Evolutionary conservation across 2,329 filamentous ascomycete genomes (phyloP).

Genomic region (Botrytis deweyae): DNA sequence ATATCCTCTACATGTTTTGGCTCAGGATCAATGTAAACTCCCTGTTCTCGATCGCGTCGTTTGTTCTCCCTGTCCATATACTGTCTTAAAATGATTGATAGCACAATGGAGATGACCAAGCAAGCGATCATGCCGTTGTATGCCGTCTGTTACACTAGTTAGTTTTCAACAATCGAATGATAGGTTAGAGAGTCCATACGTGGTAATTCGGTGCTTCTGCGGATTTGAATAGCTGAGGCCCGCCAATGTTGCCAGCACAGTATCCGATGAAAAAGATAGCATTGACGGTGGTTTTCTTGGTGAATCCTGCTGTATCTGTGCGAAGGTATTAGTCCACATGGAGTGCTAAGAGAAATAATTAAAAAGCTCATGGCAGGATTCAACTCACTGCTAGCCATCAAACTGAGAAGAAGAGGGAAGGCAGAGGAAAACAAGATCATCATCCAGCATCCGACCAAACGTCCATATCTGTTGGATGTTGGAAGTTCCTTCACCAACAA

Average conservation of each 20-base stretch:
- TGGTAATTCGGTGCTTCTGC: slow-evolving; percentile 9
- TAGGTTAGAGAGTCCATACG: slow-evolving; percentile 58
- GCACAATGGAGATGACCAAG: slow-evolving; percentile 6
- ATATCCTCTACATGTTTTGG: slow-evolving; percentile 8
- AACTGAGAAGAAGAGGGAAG: slow-evolving; percentile 40
- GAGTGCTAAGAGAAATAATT: neutral
- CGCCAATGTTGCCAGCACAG: slow-evolving; percentile 18
- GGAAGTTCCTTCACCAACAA: slow-evolving; percentile 58
- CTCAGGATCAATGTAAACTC: slow-evolving; percentile 26
- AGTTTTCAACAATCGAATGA: slow-evolving; percentile 42
- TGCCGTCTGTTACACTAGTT: slow-evolving; percentile 50
- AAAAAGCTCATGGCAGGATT: neutral
- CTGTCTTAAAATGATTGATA: slow-evolving; percentile 23
- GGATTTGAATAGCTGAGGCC: slow-evolving; percentile 17
- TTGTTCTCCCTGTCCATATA: slow-evolving; percentile 30
- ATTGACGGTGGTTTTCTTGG: slow-evolving; percentile 17
- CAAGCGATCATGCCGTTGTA: slow-evolving; percentile 21
- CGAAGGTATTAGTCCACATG: neutral
- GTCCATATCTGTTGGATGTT: slow-evolving; percentile 47
- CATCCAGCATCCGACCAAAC: slow-evolving; percentile 53
- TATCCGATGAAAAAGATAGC: slow-evolving; percentile 19
- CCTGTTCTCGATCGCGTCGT: slow-evolving; percentile 25
- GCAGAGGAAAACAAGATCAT: slow-evolving; percentile 60
- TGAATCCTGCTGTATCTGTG: slow-evolving; percentile 14
- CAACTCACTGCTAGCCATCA: slow-evolving; percentile 52